Evolutionary conservation across 768 basidiomycete genomes (phyloP), one percentile per base, ranked within the genome.

Genomic region (Clavulina sp.): DNA sequence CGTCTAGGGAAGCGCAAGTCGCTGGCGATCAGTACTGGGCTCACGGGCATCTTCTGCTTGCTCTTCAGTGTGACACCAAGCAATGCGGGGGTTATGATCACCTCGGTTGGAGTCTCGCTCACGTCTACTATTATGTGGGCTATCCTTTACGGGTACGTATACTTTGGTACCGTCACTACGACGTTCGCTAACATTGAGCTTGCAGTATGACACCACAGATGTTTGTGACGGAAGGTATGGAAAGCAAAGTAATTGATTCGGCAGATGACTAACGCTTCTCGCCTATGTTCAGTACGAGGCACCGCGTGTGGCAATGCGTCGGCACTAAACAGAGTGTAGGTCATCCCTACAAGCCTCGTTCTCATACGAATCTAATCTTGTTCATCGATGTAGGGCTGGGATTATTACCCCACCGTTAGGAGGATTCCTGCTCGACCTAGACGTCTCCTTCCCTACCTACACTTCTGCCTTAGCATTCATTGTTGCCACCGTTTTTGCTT

Each of bases 261-360:
- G 32, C n/a, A 16, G 18, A n/a, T n/a, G n/a, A n/a, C n/a, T n/a
- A n/a, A n/a, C 6, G 13, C 24, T 38, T 13, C 34, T 46, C 16
- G 40, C 43, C 43, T 4, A 40, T 9, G 29, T 6, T 13, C 38
- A 78, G 82, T 89, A 2, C 77, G 88, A 46, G 88, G 89, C 26
- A 88, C 87, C 0, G 89, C 87, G 0, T 81, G 83, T 59, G 88
- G 88, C 0, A 81, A 84, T 49, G 87, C 88, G 0, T 86, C 84
- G 2, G 87, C 86, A 6, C 64, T 92, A 1, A 88, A 83, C 1
- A 72, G 89, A 63, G 77, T 91, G 80, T 87, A 60, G 49, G 80
- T 70, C 21, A 19, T 24, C 49, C 2, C 7, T 41, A 16, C 32
- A 16, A 33, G 49, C 31, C 21, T 33, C 26, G 18, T 52, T 4